Base-by-base conservation (phyloP, 768 basidiomycete species). In the Favolaschia claudopus region DNA sequence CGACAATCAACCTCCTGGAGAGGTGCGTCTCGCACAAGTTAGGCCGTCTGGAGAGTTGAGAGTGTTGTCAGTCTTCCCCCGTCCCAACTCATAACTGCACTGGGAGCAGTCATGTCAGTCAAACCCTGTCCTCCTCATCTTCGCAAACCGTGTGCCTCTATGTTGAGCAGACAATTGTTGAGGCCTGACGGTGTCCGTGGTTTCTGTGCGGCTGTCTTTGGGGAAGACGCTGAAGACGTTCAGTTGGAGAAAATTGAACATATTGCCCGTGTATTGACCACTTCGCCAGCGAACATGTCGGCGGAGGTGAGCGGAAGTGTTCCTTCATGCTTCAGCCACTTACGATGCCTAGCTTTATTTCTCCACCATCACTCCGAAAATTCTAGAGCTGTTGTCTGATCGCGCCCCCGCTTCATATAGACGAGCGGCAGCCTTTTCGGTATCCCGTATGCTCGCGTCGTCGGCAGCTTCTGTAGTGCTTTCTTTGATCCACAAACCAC, bases 221-320 rank as follows among this genome's bases (percentile, higher is more conserved):
- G 87, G 2, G 88, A 88, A 38, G 82, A 83, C 32, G 76, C 72
- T 8, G 85, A 84, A 5, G 84, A 86, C 50, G 78, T 83, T 2
- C 79, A 81, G 2, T 66, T 92, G 5, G 85, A 89, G 58, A 92
- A 90, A 68, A 78, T 95, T 27, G 89, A 94, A 57, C 88, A 89
- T 53, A 78, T 93, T 29, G 81, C 91, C 19, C 78, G 76, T 7
- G 79, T 92, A 19, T 69, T 97, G 45, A 79, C 76, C 38, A 75
- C 86, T n/a, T 78, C 88, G 13, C 93, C 94, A 1, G 72, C 81
- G 0, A 78, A 75, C 13, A 82, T 85, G 72, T 72, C 77, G 8
- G 70, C 82, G 14, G 76, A 87, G 75, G 92, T 91, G 65, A 47
- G 83, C 67, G n/a, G 1, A 54, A 44, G 40, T 27, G 14, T 27